Conservation (phyloP, 139 green algal genomes). For the Chlamydomonas incerta region DNA sequence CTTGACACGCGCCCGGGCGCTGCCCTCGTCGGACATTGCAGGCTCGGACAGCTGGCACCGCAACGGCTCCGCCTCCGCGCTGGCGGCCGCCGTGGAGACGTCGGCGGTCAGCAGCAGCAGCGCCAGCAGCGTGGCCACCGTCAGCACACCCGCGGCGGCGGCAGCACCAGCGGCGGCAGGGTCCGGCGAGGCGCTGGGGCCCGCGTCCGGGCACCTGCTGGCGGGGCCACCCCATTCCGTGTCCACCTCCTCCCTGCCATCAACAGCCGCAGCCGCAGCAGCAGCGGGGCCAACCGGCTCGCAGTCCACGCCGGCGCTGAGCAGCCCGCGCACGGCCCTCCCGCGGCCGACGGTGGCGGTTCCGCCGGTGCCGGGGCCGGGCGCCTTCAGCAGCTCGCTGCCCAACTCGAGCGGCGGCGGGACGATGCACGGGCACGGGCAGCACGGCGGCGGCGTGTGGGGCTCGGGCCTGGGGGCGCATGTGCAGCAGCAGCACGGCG, state of each 20-base stretch:
- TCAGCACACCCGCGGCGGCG: background rate
- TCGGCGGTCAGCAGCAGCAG: constrained; percentile 23
- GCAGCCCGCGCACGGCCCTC: background rate
- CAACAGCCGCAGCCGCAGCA: too few relatives aligned
- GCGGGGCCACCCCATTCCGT: too few relatives aligned
- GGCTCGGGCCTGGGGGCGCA: background rate
- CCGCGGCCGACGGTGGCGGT: too few relatives aligned
- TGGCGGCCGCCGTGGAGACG: background rate
- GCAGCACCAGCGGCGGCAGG: background rate
- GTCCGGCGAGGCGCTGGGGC: too few relatives aligned
- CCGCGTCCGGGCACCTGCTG: too few relatives aligned
- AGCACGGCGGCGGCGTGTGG: background rate
- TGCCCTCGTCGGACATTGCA: too few relatives aligned
- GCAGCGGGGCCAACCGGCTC: background rate
- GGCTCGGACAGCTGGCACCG: background rate
- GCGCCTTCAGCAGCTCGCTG: too few relatives aligned
- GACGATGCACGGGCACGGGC: too few relatives aligned
- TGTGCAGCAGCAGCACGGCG: background rate
- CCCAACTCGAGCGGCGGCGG: background rate
- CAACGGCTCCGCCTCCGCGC: too few relatives aligned
- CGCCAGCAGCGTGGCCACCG: constrained; percentile 9
- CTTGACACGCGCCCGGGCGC: too few relatives aligned
- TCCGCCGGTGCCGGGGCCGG: background rate
- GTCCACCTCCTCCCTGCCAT: background rate
- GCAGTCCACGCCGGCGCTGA: background rate